These are phyloP conservation scores for Yamadazyma spencermartinsiae DNA, from an alignment of 1,139 yeast species.

Conservation along the genomic window DNA sequence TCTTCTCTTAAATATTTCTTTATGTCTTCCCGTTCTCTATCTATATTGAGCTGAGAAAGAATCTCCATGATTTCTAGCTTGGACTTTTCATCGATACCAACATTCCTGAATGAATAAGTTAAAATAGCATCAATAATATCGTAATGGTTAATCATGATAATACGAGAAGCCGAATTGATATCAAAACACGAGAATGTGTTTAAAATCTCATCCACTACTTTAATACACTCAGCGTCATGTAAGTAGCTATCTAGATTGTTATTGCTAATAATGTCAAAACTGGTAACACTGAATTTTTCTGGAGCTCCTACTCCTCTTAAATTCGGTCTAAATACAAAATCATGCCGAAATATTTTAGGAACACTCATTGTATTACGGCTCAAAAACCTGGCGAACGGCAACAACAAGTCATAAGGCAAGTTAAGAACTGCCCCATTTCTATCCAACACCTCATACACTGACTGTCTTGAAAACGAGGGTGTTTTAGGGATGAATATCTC, in stretches of 20 bases:
- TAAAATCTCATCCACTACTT: slow-evolving; percentile 74
- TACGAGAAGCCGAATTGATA: slow-evolving; percentile 39
- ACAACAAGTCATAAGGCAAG: slow-evolving; percentile 81
- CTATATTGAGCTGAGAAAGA: slow-evolving; percentile 74
- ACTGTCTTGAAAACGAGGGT: slow-evolving; percentile 62
- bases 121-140: slow-evolving; percentile 71
- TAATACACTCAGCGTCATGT: slow-evolving; percentile 85
- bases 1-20: slow-evolving; percentile 67
- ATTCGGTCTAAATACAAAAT: slow-evolving; percentile 76
- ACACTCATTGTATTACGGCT: slow-evolving; percentile 60
- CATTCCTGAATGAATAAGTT: slow-evolving; percentile 69
- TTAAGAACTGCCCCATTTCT: slow-evolving; percentile 84
- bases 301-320: slow-evolving; percentile 64
- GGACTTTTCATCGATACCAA: slow-evolving; percentile 64
- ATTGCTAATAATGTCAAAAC: slow-evolving; percentile 74
- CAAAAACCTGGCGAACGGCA: slow-evolving; percentile 83
- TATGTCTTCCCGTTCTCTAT: slow-evolving; percentile 64
- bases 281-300: slow-evolving; percentile 73
- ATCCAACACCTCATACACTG: slow-evolving; percentile 79
- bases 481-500: slow-evolving; percentile 74
- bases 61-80: slow-evolving; percentile 65
- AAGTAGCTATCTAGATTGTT: slow-evolving; percentile 40
- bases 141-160: slow-evolving; percentile 74
- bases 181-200: slow-evolving; percentile 65
- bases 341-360: slow-evolving; percentile 71